Conservation (phyloP, 306 rosid species). For the Prunus fruticosa region DNA sequence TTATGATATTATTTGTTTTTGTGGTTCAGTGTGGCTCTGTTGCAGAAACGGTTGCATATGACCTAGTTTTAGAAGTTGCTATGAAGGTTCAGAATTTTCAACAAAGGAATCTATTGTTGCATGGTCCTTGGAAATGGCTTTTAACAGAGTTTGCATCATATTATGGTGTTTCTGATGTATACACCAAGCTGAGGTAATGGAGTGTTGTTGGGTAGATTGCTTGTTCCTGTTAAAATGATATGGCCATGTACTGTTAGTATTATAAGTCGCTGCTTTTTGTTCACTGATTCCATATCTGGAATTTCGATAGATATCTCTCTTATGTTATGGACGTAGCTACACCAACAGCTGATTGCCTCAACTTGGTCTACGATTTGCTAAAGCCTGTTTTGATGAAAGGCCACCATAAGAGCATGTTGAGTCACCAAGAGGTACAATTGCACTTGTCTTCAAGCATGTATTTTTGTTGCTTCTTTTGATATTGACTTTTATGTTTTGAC, state of each 20-base stretch:
- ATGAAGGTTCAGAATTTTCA: slow-evolving; percentile 93
- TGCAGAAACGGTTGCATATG: slow-evolving; percentile 97
- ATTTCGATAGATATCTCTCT: slow-evolving; percentile 63
- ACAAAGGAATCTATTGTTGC: slow-evolving; percentile 70
- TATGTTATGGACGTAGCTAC: slow-evolving; percentile 98
- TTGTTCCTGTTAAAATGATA: slow-evolving; percentile 11
- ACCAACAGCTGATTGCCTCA: slow-evolving; percentile 97
- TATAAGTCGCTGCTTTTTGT: not conserved
- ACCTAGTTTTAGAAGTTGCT: slow-evolving; percentile 82
- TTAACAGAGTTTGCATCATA: slow-evolving; percentile 86
- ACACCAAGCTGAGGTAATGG: slow-evolving; percentile 81
- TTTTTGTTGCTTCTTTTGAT: not conserved
- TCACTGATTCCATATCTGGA: not conserved
- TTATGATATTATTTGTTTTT: slow-evolving; percentile 16
- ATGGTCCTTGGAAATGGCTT: slow-evolving; percentile 98
- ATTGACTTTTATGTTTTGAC: not conserved
- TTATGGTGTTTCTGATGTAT: slow-evolving; percentile 88
- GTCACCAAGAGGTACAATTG: slow-evolving; percentile 90
- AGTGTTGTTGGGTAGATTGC: slow-evolving; percentile 9
- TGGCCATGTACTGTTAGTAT: not conserved
- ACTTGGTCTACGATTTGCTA: slow-evolving; percentile 66
- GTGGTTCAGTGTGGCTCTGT: slow-evolving; percentile 75
- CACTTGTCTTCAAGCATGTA: slow-evolving; percentile 8
- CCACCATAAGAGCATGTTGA: slow-evolving; percentile 68
- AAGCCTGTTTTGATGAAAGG: slow-evolving; percentile 83